Evolutionary conservation across 2,329 filamentous ascomycete species (phyloP), one percentile per base, ranked within the genome.

Genomic region (Arthrocladium fulminans): DNA sequence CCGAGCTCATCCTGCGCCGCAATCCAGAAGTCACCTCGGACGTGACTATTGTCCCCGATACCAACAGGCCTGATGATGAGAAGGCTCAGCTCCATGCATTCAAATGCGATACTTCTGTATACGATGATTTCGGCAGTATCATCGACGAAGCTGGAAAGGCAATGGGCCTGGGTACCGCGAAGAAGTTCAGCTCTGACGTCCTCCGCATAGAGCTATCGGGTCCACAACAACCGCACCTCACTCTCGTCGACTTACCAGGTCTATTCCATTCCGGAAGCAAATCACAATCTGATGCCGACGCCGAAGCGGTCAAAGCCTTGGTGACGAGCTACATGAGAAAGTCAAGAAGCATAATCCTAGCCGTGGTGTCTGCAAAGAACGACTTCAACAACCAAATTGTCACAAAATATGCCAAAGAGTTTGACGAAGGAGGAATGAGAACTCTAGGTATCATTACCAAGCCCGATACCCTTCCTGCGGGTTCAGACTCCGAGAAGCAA

Each of bases 291-390:
- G 23, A 56, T 53, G 6, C 56, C 35, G 76, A 79, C 35, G 75
- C 76, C 48, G 64, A 69, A 53, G 71, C 74, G 2, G 76, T 80
- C 41, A 70, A 75, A 32, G 54, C 67, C 0, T 63, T 81, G 3
- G 65, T 64, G 0, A 48, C 61, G 27, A 53, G 50, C 3, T 74
- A 74, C 42, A 70, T 74, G 49, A 54, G 56, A 6, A 62, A 70
- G 22, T 58, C 63, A 3, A 59, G 67, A 22, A 73, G 67, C 25
- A 70, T 75, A 29, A 70, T 71, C 24, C 60, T 76, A 2, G 69
- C 71, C 1, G 69, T 75, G 0, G 55, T 75, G 2, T 67, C 65
- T 3, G 71, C 69, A 0, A 65, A 64, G 12, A 69, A 67, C 37
- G 67, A 73, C 46, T 59, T 63, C 48, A 63, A 65, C 0, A 68